Evolutionary conservation across 2,329 filamentous ascomycete species (phyloP), one percentile per base, ranked within the genome.

Genomic region (Hyphodiscus sp.): DNA sequence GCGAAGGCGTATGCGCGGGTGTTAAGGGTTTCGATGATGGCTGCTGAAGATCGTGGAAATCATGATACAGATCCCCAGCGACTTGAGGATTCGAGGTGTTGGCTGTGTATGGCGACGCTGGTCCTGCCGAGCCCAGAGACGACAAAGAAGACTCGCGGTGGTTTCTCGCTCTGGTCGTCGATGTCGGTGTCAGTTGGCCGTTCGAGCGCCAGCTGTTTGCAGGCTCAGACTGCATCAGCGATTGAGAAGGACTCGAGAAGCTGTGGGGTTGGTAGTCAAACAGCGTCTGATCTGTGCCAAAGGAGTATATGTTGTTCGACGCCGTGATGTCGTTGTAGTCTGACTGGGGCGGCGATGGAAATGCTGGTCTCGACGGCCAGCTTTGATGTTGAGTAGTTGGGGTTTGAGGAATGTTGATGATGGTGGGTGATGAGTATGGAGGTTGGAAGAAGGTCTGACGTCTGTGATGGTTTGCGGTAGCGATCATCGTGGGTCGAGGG

Each of bases 101-200:
- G 53, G 75, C 71, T 41, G 74, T 76, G 65, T 74, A 84, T 2
- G 81, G 81, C 18, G 82, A 85, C 0, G 76, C 73, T 18, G 81
- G 81, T n/a, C 78, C 79, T 38, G 78, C 74, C 0, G 81, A 84
- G 11, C 78, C 80, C 42, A 83, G 62, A 0, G 82, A 84, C 0
- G 81, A 84, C 41, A 82, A 69, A 7, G 81, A 84, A 1, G 81
- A 80, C 58, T 84, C 80, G 60, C 81, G 77, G 45, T 84, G 74
- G 62, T 85, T 81, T 20, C 47, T 46, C 19, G 56, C 52, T 56
- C 63, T 61, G 18, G 63, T 62, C 15, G 60, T 58, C 18, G 67
- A 68, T 29, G 61, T 64, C n/a, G 66, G 66, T 7, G 66, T 67
- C 45, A 66, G 57, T 58, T 67, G 65, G 47, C 62, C 64, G 60